Evolutionary conservation across 768 basidiomycete species (phyloP).

Genomic region (Lentinus tigrinus): DNA sequence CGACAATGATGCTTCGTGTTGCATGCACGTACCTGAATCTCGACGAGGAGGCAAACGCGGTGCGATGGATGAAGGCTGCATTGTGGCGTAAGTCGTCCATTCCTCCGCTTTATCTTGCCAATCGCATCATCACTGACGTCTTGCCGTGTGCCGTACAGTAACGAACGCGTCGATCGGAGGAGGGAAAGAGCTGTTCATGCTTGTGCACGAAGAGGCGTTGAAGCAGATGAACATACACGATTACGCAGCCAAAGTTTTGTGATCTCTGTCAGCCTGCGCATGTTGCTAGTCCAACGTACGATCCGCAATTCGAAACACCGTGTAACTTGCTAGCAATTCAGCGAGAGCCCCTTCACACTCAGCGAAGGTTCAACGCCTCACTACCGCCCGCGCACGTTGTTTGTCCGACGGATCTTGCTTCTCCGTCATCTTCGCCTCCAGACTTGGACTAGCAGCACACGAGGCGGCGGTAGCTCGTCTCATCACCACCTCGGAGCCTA

Average conservation of each 20-base stretch:
- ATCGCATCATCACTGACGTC: background rate
- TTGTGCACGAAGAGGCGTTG: slow-evolving; percentile 6
- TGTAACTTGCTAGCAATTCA: background rate
- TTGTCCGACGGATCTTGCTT: background rate
- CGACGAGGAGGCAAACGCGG: slow-evolving; percentile 5
- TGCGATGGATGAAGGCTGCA: slow-evolving; percentile 10
- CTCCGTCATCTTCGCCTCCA: background rate
- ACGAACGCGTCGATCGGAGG: slow-evolving; percentile 9
- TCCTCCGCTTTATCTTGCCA: background rate
- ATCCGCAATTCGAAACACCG: background rate
- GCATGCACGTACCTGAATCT: slow-evolving; percentile 3
- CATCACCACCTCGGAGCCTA: background rate
- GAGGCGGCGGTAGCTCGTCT: background rate
- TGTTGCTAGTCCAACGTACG: background rate
- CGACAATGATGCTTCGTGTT: slow-evolving; percentile 12
- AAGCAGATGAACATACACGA: slow-evolving; percentile 4
- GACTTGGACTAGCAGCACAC: slow-evolving; percentile 8
- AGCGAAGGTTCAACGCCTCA: background rate
- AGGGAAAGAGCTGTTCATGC: slow-evolving; percentile 14
- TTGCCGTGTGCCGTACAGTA: background rate
- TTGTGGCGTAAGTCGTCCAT: slow-evolving; percentile 7
- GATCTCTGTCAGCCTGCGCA: background rate
- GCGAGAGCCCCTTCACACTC: slow-evolving; percentile 3
- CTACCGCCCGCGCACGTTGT: background rate
- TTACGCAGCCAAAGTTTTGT: slow-evolving; percentile 5